Conservation (phyloP, 2,329 filamentous ascomycete genomes). For the Aureobasidium vineae region DNA sequence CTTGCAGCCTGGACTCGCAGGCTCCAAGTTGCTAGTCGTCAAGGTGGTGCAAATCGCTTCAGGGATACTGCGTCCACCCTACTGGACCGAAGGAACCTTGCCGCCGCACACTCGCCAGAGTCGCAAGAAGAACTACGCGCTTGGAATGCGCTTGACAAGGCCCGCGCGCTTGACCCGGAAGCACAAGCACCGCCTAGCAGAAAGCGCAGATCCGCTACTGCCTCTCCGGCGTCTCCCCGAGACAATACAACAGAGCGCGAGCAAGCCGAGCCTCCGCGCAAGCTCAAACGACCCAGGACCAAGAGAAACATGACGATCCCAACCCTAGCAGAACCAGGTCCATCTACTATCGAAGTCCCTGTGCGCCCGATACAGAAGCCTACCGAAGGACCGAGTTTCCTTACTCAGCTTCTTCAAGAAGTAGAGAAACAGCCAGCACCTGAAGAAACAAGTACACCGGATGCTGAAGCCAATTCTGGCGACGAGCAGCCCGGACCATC, state of each 20-base stretch:
- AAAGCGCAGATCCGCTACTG: slow-evolving; percentile 75
- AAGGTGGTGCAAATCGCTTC: slow-evolving; percentile 66
- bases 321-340: slow-evolving; percentile 35
- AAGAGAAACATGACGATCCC: slow-evolving; percentile 58
- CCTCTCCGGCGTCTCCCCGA: slow-evolving; percentile 65
- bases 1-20: slow-evolving; percentile 77
- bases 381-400: slow-evolving; percentile 63
- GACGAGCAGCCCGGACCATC: slow-evolving; percentile 39
- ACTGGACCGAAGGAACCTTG: slow-evolving; percentile 43
- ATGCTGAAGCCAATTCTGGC: slow-evolving; percentile 33
- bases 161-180: slow-evolving; percentile 63
- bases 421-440: slow-evolving; percentile 62
- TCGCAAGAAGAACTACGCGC: slow-evolving; percentile 74
- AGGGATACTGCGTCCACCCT: slow-evolving; percentile 55
- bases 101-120: slow-evolving; percentile 46
- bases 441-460: slow-evolving; percentile 39
- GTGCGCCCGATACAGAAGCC: slow-evolving; percentile 29
- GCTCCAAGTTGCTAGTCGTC: slow-evolving; percentile 74
- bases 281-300: slow-evolving; percentile 82
- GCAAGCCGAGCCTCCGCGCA: slow-evolving; percentile 67
- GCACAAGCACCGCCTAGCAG: slow-evolving; percentile 47
- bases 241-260: slow-evolving; percentile 33
- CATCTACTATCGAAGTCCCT: slow-evolving; percentile 32
- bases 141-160: slow-evolving; percentile 89
- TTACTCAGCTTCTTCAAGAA: slow-evolving; percentile 83